Percentiles rank a stretch among this genome's conserved stretches.
Conservation (phyloP, 495 filamentous ascomycete genomes). For the Penicillium alfredii region DNA sequence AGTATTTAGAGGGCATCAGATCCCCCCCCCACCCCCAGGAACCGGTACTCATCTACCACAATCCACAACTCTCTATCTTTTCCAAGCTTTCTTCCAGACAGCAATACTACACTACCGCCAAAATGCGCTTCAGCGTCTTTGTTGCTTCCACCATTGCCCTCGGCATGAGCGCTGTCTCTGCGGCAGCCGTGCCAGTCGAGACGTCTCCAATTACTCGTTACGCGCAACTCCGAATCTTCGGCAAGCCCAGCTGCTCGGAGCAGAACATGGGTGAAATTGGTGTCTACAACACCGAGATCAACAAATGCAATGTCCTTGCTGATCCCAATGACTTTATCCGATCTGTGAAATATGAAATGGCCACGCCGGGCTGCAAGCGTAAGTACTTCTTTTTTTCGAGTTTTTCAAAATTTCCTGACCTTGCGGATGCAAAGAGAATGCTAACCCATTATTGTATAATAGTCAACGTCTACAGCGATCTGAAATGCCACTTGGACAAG, state of each 20-base stretch:
- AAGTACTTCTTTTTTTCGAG: no score
- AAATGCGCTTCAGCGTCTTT: slow-evolving; percentile 9
- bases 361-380: no score
- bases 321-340: slow-evolving; percentile 1
- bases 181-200: slow-evolving; percentile 4
- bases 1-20: no score
- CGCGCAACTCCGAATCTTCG: slow-evolving; percentile 16
- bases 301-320: slow-evolving; percentile 8
- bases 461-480: no score
- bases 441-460: no score
- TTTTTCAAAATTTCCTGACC: no score
- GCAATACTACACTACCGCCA: slow-evolving; percentile 1
- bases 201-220: slow-evolving; percentile 11
- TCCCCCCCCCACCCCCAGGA: no score
- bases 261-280: slow-evolving; percentile 15
- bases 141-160: slow-evolving; percentile 3
- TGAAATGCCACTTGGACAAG: no score
- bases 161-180: slow-evolving; percentile 3
- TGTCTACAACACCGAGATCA: slow-evolving; percentile 12
- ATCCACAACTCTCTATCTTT: no score
- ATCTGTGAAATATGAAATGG: slow-evolving; percentile 11
- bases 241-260: slow-evolving; percentile 13
- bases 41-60: no score
- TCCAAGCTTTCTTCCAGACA: no score
- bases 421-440: no score